Percentiles rank a stretch among this genome's conserved stretches.
These are phyloP conservation scores for Rhynchosporium agropyri DNA, from an alignment of 2,329 filamentous ascomycete genomes.

Conservation along the genomic window DNA sequence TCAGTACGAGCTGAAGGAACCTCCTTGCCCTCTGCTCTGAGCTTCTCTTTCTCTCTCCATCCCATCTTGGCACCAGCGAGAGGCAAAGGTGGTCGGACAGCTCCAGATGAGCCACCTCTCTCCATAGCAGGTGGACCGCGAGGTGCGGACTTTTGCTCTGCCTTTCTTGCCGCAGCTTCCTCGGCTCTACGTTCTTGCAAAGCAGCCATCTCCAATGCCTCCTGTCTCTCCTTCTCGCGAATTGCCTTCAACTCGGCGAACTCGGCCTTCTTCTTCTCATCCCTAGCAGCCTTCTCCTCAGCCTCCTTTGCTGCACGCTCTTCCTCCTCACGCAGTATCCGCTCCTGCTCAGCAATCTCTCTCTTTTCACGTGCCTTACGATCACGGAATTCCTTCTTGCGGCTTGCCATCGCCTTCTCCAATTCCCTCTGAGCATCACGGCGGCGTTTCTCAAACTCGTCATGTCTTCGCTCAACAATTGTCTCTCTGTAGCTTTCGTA, in stretches of 20 bases:
- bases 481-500: slow-evolving; percentile 84
- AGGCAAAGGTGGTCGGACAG: slow-evolving; percentile 59
- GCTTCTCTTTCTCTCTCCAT: slow-evolving; percentile 74
- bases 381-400: slow-evolving; percentile 87
- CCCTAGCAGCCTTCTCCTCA: slow-evolving; percentile 77
- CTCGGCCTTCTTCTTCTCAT: slow-evolving; percentile 77
- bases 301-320: slow-evolving; percentile 80
- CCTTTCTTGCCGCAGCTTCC: slow-evolving; percentile 78
- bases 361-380: slow-evolving; percentile 79
- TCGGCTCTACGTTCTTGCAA: slow-evolving; percentile 83
- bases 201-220: slow-evolving; percentile 64
- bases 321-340: slow-evolving; percentile 77
- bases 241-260: slow-evolving; percentile 68
- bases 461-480: slow-evolving; percentile 83
- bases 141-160: slow-evolving; percentile 55
- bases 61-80: slow-evolving; percentile 64
- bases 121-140: slow-evolving; percentile 47
- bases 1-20: slow-evolving; percentile 37
- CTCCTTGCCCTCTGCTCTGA: slow-evolving; percentile 44
- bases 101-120: slow-evolving; percentile 50
- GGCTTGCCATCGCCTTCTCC: slow-evolving; percentile 84
- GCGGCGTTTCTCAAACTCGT: slow-evolving; percentile 94
- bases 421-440: slow-evolving; percentile 91
- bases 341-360: slow-evolving; percentile 83
- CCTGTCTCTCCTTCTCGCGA: slow-evolving; percentile 68